phyloP scores from a whole-genome alignment of 352 stramenopile species.

The Globisporangium mamillatum region DNA sequence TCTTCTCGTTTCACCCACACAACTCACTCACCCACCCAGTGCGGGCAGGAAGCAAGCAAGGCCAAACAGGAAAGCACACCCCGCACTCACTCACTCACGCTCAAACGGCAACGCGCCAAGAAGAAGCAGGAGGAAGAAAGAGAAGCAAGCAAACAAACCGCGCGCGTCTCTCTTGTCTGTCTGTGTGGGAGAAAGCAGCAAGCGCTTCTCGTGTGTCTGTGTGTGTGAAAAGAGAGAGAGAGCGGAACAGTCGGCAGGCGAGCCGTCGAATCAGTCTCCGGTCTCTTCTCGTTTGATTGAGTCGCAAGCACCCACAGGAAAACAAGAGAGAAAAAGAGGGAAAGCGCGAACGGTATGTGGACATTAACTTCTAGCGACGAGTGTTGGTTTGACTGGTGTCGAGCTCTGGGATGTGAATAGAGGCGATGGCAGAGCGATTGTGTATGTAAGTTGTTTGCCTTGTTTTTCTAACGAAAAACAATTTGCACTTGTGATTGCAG shows the following conservation, averaged over 20 bases:
- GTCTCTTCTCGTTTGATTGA: neutral
- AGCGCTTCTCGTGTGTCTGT: neutral
- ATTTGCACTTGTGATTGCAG: neutral
- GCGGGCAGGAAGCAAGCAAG: constrained; percentile 2
- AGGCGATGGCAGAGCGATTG: neutral
- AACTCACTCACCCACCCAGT: neutral
- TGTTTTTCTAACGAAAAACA: neutral
- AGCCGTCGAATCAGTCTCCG: neutral
- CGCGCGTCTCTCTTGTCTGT: neutral
- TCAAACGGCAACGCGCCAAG: neutral
- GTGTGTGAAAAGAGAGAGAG: neutral
- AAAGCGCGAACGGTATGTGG: neutral
- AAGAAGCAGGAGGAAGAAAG: neutral
- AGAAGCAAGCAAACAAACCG: neutral
- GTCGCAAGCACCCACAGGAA: neutral
- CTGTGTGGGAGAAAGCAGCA: neutral
- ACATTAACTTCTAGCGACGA: neutral
- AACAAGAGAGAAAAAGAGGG: neutral
- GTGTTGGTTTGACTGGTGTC: neutral
- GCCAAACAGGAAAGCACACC: constrained; percentile 4
- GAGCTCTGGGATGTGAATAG: neutral
- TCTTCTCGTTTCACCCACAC: constrained; percentile 7
- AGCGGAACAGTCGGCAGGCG: neutral
- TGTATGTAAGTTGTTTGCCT: neutral
- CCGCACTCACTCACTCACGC: neutral